Evolutionary conservation across 2,329 filamentous ascomycete genomes (phyloP).

Genomic region (Sporothrix curviconia): DNA sequence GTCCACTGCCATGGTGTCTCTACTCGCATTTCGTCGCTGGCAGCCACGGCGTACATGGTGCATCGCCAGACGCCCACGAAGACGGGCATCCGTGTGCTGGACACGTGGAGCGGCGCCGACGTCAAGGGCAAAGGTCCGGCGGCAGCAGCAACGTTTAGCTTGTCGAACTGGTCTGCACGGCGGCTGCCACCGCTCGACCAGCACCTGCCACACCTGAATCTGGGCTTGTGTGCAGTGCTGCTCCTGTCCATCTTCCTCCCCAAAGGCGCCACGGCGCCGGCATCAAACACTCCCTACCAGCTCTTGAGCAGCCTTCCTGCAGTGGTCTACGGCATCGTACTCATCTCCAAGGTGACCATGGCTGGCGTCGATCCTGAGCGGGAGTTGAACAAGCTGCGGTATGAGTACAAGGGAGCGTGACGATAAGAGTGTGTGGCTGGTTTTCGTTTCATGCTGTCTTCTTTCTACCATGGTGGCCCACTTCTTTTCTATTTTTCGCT

Average conservation of each 20-base stretch:
- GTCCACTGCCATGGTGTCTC: slow-evolving; percentile 33
- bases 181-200: slow-evolving; percentile 42
- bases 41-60: slow-evolving; percentile 56
- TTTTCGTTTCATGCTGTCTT: background rate
- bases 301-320: slow-evolving; percentile 45
- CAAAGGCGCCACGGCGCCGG: slow-evolving; percentile 23
- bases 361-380: slow-evolving; percentile 60
- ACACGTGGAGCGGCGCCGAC: slow-evolving; percentile 34
- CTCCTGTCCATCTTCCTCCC: slow-evolving; percentile 34
- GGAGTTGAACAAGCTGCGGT: slow-evolving; percentile 56
- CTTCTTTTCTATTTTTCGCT: too few species aligned
- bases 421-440: background rate
- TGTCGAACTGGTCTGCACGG: background rate
- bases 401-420: slow-evolving; percentile 62
- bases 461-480: background rate
- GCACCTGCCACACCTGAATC: slow-evolving; percentile 56
- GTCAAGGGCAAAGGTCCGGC: slow-evolving; percentile 19
- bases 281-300: slow-evolving; percentile 25
- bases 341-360: slow-evolving; percentile 61
- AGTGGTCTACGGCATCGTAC: slow-evolving; percentile 53
- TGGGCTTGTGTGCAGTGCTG: slow-evolving; percentile 48
- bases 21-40: slow-evolving; percentile 58
- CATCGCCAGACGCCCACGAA: slow-evolving; percentile 46
- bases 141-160: background rate
- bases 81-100: slow-evolving; percentile 47